These are phyloP conservation scores for Edaphochlamys debaryana DNA, from an alignment of 139 green algal species.

Conservation along the genomic window DNA sequence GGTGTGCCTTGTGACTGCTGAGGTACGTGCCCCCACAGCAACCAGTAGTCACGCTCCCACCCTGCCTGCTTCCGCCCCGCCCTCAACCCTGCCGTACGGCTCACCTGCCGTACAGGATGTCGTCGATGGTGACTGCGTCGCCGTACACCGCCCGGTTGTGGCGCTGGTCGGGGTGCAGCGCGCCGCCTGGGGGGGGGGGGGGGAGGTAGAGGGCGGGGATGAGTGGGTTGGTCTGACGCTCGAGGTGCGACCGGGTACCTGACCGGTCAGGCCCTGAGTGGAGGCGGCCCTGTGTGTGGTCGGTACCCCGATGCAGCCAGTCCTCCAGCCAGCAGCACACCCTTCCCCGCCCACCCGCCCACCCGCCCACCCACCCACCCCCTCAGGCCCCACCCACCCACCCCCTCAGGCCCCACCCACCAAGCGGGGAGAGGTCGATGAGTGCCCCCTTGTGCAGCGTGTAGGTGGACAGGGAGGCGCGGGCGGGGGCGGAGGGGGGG, in stretches of 20 bases:
- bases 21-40: no score
- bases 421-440: conserved; percentile 28
- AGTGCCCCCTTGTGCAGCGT: conserved; percentile 34
- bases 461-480: conserved; percentile 13
- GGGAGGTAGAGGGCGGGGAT: not conserved
- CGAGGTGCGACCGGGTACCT: no score
- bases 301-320: not conserved
- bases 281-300: no score
- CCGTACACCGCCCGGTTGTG: conserved; percentile 41
- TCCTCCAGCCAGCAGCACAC: not conserved
- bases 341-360: not conserved
- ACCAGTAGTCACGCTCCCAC: no score
- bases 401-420: not conserved
- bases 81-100: not conserved
- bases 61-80: no score
- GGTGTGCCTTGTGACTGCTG: not conserved
- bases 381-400: no score
- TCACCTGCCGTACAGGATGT: conserved; percentile 42
- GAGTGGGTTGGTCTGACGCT: not conserved
- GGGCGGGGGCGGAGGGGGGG: not conserved
- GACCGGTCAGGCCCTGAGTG: no score
- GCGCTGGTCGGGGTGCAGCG: conserved; percentile 31
- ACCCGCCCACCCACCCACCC: not conserved
- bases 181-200: no score
- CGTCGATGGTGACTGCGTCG: conserved; percentile 3